Conservation (phyloP, 345 rosid species). For the Syzygium aqueum region DNA sequence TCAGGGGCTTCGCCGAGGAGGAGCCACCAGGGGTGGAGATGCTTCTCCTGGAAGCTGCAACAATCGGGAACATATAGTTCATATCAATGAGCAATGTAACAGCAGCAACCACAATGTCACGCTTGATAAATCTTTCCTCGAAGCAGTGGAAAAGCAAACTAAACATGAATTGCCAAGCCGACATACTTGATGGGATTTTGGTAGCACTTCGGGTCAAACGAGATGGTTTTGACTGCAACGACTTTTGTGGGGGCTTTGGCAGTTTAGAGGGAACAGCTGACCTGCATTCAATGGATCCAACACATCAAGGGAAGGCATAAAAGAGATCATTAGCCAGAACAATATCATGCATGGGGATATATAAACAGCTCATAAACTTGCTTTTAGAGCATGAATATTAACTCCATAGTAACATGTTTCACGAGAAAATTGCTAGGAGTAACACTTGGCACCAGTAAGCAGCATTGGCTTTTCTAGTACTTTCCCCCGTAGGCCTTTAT, state of each 20-base stretch:
- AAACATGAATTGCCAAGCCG: not conserved
- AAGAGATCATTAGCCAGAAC: not conserved
- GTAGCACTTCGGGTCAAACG: slow-evolving; percentile 42
- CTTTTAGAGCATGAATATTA: slow-evolving; percentile 11
- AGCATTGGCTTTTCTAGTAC: not conserved
- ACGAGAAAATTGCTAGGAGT: not conserved
- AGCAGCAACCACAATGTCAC: not conserved
- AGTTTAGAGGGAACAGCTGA: slow-evolving; percentile 33
- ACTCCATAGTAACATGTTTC: slow-evolving; percentile 20
- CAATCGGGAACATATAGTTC: not conserved
- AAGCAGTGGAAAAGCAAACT: not conserved
- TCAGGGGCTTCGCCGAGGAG: slow-evolving; percentile 21
- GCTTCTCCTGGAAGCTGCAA: slow-evolving; percentile 27
- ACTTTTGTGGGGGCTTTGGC: slow-evolving; percentile 44
- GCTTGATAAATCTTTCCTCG: not conserved
- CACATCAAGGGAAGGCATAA: not conserved
- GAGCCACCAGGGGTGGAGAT: slow-evolving; percentile 8
- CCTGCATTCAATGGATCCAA: not conserved
- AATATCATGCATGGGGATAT: not conserved
- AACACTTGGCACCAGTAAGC: not conserved
- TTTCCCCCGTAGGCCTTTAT: not conserved
- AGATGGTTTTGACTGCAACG: slow-evolving; percentile 31
- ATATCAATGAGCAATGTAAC: not conserved
- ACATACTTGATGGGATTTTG: slow-evolving; percentile 48
- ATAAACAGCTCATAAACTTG: not conserved